phyloP scores from a whole-genome alignment of 495 filamentous ascomycete species.

The Chaetomidium leptoderma region DNA sequence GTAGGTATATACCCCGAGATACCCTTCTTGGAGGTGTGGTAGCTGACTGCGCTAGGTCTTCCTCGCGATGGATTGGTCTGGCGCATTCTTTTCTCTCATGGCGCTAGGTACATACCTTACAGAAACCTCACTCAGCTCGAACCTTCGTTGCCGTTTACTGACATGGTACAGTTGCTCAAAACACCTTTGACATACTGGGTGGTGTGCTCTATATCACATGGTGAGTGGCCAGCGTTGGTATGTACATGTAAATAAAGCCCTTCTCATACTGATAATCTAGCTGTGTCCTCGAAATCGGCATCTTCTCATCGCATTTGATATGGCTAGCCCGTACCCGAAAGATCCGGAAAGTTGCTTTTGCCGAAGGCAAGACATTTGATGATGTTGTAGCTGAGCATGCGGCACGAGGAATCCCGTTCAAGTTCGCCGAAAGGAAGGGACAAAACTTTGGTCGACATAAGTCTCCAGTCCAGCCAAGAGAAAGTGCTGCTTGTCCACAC shows the following conservation, averaged over 20 bases:
- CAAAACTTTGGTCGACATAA: not conserved
- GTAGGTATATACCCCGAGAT: not conserved
- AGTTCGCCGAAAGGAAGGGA: constrained; percentile 39
- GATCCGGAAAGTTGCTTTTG: constrained; percentile 54
- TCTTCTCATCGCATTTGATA: constrained; percentile 62
- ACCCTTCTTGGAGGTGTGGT: not conserved
- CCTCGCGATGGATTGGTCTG: constrained; percentile 63
- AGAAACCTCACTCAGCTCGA: not conserved
- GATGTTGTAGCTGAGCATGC: constrained; percentile 52
- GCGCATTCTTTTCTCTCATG: constrained; percentile 72
- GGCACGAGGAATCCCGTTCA: constrained; percentile 32
- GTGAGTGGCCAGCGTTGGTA: constrained; percentile 40
- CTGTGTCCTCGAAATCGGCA: constrained; percentile 61
- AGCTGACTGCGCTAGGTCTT: constrained; percentile 48
- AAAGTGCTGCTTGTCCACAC: not conserved
- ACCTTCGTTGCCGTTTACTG: not conserved
- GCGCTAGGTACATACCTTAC: constrained; percentile 54
- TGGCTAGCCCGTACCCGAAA: constrained; percentile 63
- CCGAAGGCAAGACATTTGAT: constrained; percentile 56
- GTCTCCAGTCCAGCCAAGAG: not conserved
- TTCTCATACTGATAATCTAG: constrained; percentile 29
- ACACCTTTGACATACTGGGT: constrained; percentile 65
- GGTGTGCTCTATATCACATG: constrained; percentile 66
- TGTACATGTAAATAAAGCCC: not conserved
- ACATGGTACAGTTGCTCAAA: constrained; percentile 51